Conservation (phyloP, 208 protist genomes). For the Leishmania gerbilli region DNA sequence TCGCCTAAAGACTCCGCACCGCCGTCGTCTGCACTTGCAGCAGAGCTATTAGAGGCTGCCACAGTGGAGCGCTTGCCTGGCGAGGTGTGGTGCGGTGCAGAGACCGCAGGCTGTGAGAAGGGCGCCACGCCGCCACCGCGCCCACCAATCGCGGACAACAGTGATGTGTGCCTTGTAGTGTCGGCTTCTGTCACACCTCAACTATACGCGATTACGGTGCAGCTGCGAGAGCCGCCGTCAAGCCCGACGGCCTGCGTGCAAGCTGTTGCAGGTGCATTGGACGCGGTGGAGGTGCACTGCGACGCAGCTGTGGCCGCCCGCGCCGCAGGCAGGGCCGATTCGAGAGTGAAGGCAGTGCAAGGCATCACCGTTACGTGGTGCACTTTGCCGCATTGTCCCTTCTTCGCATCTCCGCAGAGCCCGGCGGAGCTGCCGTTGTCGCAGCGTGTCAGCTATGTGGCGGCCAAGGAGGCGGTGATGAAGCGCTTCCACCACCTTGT, state of each 20-base stretch:
- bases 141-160: not conserved
- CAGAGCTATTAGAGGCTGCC: not conserved
- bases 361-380: slow-evolving; percentile 19
- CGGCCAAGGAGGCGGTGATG: slow-evolving; percentile 42
- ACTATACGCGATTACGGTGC: slow-evolving; percentile 17
- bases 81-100: slow-evolving; percentile 1
- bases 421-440: slow-evolving; percentile 48
- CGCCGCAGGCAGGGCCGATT: not conserved
- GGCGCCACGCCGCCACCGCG: not conserved
- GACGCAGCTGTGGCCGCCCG: not conserved
- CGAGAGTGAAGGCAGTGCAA: not conserved
- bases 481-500: slow-evolving; percentile 34
- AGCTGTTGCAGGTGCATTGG: slow-evolving; percentile 17
- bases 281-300: slow-evolving; percentile 21
- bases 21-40: not conserved
- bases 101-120: not conserved
- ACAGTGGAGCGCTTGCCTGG: slow-evolving; percentile 5
- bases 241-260: slow-evolving; percentile 13
- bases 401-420: slow-evolving; percentile 46
- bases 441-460: slow-evolving; percentile 42
- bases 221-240: slow-evolving; percentile 22
- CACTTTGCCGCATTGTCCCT: slow-evolving; percentile 44
- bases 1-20: not conserved
- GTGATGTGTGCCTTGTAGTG: slow-evolving; percentile 11
- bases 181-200: not conserved